A percentile compares a stretch with the other conserved stretches of the same genome.
These are phyloP conservation scores for Pseudogymnoascus sp. DNA, from an alignment of 2,329 filamentous ascomycete genomes.

Conservation along the genomic window DNA sequence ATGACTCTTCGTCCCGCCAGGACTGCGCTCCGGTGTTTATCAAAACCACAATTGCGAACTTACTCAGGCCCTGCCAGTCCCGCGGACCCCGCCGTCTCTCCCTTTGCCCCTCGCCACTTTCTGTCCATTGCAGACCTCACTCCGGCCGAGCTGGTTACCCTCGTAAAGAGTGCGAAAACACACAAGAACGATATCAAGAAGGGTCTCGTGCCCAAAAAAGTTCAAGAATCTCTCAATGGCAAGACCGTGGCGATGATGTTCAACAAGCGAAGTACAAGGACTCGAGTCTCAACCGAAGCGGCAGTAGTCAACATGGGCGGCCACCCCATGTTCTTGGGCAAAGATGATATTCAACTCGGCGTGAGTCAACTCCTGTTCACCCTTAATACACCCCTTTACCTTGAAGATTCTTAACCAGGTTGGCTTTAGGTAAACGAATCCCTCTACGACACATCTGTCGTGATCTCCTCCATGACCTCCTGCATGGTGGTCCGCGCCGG, in stretches of 20 bases:
- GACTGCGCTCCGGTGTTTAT: conserved; percentile 19
- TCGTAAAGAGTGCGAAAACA: conserved; percentile 73
- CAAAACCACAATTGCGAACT: conserved; percentile 18
- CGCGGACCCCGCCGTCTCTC: conserved; percentile 29
- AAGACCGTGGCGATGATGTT: conserved; percentile 93
- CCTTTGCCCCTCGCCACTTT: conserved; percentile 70
- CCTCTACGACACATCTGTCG: conserved; percentile 81
- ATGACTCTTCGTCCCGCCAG: conserved; percentile 21
- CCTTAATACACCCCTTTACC: background rate
- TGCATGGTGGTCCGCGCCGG: conserved; percentile 76
- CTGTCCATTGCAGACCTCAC: conserved; percentile 86
- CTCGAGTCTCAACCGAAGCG: conserved; percentile 85
- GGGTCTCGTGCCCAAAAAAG: conserved; percentile 49
- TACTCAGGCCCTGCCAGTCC: conserved; percentile 18
- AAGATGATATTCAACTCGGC: conserved; percentile 92
- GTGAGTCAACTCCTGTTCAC: conserved; percentile 39
- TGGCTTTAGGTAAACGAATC: conserved; percentile 74
- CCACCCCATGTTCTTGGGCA: conserved; percentile 92
- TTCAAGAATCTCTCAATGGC: conserved; percentile 59
- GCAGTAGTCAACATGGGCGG: conserved; percentile 84
- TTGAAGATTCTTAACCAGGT: background rate
- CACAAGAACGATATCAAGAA: conserved; percentile 75
- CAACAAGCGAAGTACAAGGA: conserved; percentile 90
- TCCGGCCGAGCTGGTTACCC: conserved; percentile 66
- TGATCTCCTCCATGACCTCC: conserved; percentile 90